Evolutionary conservation across 768 basidiomycete species (phyloP).

Genomic region (Lactarius hengduanensis): DNA sequence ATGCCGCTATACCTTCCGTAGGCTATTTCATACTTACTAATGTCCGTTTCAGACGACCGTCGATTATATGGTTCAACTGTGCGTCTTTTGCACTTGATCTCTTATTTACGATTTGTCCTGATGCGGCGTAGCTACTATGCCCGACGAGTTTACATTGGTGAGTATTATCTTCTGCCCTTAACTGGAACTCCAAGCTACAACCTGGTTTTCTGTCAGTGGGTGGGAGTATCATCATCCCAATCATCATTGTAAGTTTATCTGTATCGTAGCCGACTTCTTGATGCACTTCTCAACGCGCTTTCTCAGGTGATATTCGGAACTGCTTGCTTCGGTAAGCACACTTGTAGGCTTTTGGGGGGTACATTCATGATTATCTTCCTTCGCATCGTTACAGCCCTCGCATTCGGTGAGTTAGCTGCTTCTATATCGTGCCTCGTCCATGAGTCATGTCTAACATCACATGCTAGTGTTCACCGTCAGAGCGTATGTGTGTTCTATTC

Average conservation of each 20-base stretch:
- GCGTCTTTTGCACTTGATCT: neutral
- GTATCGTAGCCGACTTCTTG: neutral
- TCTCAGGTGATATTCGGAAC: slow-evolving; percentile 37
- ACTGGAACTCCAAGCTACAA: neutral
- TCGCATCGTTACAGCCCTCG: slow-evolving; percentile 26
- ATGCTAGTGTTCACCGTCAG: slow-evolving; percentile 47
- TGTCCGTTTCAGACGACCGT: neutral
- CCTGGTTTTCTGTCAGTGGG: neutral
- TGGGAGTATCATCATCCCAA: neutral
- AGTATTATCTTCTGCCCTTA: neutral
- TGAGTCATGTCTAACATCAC: neutral
- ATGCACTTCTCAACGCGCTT: neutral
- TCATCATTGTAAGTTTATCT: slow-evolving; percentile 1
- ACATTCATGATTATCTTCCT: neutral
- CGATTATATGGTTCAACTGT: slow-evolving; percentile 10
- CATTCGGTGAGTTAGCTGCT: slow-evolving; percentile 30
- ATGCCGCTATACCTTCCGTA: neutral
- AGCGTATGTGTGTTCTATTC: slow-evolving; percentile 36
- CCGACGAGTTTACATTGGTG: slow-evolving; percentile 12
- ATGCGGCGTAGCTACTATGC: slow-evolving; percentile 5
- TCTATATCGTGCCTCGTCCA: neutral
- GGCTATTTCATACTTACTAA: neutral
- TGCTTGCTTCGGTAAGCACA: slow-evolving; percentile 44
- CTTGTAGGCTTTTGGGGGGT: neutral
- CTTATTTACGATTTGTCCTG: neutral